Evolutionary conservation across 495 filamentous ascomycete species (phyloP), one percentile per base, ranked within the genome.

Genomic region (Aeminium ludgeri): DNA sequence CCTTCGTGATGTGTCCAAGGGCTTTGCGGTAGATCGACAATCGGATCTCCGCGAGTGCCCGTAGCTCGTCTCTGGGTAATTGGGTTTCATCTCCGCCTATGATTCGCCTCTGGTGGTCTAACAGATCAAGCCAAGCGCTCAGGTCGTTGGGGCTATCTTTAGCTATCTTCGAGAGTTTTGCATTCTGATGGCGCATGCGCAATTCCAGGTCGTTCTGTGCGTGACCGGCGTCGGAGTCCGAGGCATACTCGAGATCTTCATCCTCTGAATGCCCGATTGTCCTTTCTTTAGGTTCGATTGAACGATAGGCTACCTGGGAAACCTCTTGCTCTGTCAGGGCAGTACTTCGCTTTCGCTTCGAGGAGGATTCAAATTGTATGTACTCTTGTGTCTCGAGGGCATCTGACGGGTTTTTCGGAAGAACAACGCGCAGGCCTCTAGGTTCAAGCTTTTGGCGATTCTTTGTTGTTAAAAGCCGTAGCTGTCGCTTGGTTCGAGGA

Each of bases 11-110:
- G 38, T 76, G 70, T 27, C 62, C 58, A 5, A 95, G 57, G 3
- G 86, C 85, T 42, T 85, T 75, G 37, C 82, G 73, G 49, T 85
- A 85, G n/a, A 94, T 69, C 0, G 76, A 78, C 1, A 92, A 46
- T 45, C 80, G 86, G 28, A 92, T 70, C 46, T 82, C 81, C 15
- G 84, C 78, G 18, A 80, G 68, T 38, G 74, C 77, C 40, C 64
- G 67, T 18, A 56, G 60, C 45, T 93, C 82, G 2, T 75, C 74
- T 31, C 59, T 55, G 16, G 63, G 54, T 6, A 20, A 20, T 6
- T 15, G 2, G 5, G 31, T 59, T 58, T 13, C 45, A 20, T 63
- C 57, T 43, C 50, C 51, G n/a, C 41, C 50, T 11, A 87, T 59
- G 32, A 86, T 59, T 18, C 40, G 45, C 48, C 82, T 73, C 59